Evolutionary conservation across 2,329 filamentous ascomycete species (phyloP).

Genomic region (Aureobasidium leucospermi): DNA sequence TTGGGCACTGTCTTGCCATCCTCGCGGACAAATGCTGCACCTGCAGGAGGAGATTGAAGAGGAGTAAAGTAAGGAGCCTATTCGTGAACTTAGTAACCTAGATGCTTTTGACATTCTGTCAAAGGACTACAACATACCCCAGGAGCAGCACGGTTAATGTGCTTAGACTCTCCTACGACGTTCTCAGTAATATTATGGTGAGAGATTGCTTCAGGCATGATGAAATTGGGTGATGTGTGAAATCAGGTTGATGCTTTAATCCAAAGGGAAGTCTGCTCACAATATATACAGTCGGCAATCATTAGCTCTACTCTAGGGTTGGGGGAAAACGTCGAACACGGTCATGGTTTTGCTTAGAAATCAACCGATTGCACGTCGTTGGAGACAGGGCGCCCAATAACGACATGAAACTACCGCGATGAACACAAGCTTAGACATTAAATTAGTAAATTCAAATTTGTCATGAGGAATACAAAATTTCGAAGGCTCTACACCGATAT

Average conservation of each 20-base stretch:
- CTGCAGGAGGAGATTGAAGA: conserved; percentile 38
- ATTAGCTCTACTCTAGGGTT: neutral
- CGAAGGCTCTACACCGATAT: no score
- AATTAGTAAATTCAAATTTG: neutral
- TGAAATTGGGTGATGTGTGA: neutral
- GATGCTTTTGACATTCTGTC: neutral
- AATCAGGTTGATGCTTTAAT: no score
- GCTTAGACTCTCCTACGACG: conserved; percentile 25
- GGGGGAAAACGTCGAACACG: neutral
- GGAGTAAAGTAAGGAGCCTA: conserved; percentile 43
- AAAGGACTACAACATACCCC: conserved; percentile 27
- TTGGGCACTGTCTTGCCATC: conserved; percentile 47
- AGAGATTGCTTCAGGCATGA: conserved; percentile 16
- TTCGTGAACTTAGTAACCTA: neutral
- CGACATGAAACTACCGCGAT: neutral
- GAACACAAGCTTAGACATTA: neutral
- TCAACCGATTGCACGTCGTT: neutral
- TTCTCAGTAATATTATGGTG: conserved; percentile 25
- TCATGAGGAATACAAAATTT: neutral
- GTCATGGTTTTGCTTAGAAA: conserved; percentile 8
- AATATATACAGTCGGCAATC: neutral
- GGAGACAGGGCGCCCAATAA: neutral
- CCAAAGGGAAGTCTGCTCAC: neutral
- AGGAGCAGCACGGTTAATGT: conserved; percentile 36
- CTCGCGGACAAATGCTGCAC: conserved; percentile 40